Base-by-base conservation (phyloP, 495 filamentous ascomycete genomes). In the Chaetomium tenue region DNA sequence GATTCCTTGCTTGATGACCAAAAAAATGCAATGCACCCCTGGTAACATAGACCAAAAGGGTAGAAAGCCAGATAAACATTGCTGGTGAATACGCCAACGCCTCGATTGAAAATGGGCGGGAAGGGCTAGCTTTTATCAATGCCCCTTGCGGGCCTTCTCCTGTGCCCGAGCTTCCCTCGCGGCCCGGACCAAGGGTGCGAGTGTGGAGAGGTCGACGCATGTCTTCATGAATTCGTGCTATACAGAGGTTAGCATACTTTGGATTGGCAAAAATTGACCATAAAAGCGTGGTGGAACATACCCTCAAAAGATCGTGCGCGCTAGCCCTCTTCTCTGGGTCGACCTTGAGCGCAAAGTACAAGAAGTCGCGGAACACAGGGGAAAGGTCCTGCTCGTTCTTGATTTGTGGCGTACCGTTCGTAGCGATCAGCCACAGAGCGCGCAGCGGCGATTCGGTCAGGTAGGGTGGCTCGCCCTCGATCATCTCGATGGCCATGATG, bases 401-500 rank as follows among this genome's bases (percentile, higher is more conserved):
- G 79, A 98, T 93, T 40, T 88, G 83, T 7, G 94, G 94, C 7
- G 95, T 98, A 40, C 94, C 94, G 71, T 97, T 97, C 23, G 95
- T 98, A 52, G 94, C 95, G 75, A 98, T 98, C 67, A 98, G 76
- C 80, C 93, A 98, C 30, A 98, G 83, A 5, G 94, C 94, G 48
- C 94, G 86, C 50, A 98, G 86, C 11, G 94, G 94, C 25, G 90
- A 93, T 75, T 98, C 94, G 23, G 92, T 98, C 60, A 98, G 80
- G 74, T 98, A 98, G 18, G 94, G 94, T 18, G 94, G 94, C 71
- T 98, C 94, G 67, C 94, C 95, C 77, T 98, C 94, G 65, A 98
- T 97, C 94, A 98, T 98, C 75, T 98, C 94, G 69, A 98, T 98
- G n/a, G 94, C 92, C 94, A 98, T 98, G 76, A 98, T 98, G 61